Evolutionary conservation across 495 filamentous ascomycete species (phyloP).

Genomic region (Stereocaulon alpinum): DNA sequence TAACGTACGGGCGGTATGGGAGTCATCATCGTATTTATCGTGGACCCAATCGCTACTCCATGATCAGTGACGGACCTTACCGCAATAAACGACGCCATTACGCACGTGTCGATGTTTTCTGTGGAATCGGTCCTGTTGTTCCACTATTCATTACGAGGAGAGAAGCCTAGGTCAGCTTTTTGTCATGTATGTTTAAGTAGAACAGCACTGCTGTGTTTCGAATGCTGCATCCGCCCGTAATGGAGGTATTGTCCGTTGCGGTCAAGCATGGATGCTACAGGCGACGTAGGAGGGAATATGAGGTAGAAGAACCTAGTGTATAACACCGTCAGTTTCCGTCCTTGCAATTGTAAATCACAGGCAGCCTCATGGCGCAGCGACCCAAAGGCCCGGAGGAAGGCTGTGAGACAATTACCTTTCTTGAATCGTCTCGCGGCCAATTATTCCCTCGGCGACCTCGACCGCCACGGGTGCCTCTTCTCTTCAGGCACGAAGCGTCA

Average conservation of each 20-base stretch:
- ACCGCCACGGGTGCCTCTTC: slow-evolving; percentile 34
- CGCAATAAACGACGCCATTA: slow-evolving; percentile 2
- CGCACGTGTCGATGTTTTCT: slow-evolving; percentile 45
- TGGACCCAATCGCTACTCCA: slow-evolving; percentile 75
- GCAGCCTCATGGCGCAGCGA: background rate
- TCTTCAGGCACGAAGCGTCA: slow-evolving; percentile 15
- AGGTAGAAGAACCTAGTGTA: slow-evolving; percentile 30
- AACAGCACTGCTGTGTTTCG: slow-evolving; percentile 29
- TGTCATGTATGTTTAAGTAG: slow-evolving; percentile 41
- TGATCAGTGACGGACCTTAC: slow-evolving; percentile 9
- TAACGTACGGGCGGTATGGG: slow-evolving; percentile 37
- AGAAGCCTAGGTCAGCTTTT: slow-evolving; percentile 46
- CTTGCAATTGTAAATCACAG: background rate
- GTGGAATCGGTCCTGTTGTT: slow-evolving; percentile 44
- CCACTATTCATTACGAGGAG: slow-evolving; percentile 36
- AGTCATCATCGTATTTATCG: slow-evolving; percentile 68
- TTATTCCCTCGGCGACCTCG: slow-evolving; percentile 44
- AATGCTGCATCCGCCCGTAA: slow-evolving; percentile 28
- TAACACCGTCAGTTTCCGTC: slow-evolving; percentile 1
- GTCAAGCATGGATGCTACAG: slow-evolving; percentile 25
- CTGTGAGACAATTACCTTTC: slow-evolving; percentile 50
- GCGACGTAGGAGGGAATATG: slow-evolving; percentile 27
- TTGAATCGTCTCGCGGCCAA: slow-evolving; percentile 66
- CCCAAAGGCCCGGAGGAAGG: slow-evolving; percentile 13
- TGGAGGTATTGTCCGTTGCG: slow-evolving; percentile 20